Evolutionary conservation across 2,329 filamentous ascomycete genomes (phyloP).

Genomic region (Cryphonectria naterciae): DNA sequence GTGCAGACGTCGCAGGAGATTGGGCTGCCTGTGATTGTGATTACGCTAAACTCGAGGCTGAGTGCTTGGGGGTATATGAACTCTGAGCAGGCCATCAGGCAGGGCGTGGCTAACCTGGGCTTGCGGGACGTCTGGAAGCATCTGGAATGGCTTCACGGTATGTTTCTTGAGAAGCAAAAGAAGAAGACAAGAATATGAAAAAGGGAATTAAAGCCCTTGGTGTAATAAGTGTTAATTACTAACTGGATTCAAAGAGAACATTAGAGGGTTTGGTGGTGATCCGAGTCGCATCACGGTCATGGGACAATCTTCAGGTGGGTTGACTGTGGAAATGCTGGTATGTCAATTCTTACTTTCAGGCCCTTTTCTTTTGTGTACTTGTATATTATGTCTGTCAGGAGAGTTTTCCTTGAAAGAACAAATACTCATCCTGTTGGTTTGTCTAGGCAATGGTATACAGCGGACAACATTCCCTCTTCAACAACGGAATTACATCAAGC

Average conservation of each 20-base stretch:
- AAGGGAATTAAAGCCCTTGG: no score
- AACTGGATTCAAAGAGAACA: neutral
- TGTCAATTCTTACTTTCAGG: neutral
- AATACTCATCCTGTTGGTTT: neutral
- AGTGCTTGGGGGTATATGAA: conserved; percentile 17
- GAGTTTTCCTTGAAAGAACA: neutral
- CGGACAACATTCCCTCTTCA: conserved; percentile 6
- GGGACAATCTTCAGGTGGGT: conserved; percentile 8
- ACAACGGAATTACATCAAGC: conserved; percentile 8
- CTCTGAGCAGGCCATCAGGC: conserved; percentile 9
- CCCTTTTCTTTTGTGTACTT: no score
- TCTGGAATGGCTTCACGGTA: conserved; percentile 13
- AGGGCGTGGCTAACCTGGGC: conserved; percentile 12
- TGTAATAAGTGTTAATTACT: neutral
- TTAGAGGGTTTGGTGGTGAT: conserved; percentile 8
- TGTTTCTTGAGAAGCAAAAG: neutral
- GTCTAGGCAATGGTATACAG: conserved; percentile 11
- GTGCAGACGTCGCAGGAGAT: conserved; percentile 13
- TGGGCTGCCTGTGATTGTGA: conserved; percentile 7
- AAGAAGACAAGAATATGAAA: no score
- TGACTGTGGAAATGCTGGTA: conserved; percentile 16
- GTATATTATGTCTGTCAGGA: no score
- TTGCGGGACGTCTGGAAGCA: conserved; percentile 10
- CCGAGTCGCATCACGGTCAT: conserved; percentile 13
- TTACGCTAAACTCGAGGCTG: conserved; percentile 7